Percentiles rank a stretch among this genome's conserved stretches.
Evolutionary conservation across 345 rosid genomes (phyloP).

Genomic region (Rhodomyrtus tomentosa): DNA sequence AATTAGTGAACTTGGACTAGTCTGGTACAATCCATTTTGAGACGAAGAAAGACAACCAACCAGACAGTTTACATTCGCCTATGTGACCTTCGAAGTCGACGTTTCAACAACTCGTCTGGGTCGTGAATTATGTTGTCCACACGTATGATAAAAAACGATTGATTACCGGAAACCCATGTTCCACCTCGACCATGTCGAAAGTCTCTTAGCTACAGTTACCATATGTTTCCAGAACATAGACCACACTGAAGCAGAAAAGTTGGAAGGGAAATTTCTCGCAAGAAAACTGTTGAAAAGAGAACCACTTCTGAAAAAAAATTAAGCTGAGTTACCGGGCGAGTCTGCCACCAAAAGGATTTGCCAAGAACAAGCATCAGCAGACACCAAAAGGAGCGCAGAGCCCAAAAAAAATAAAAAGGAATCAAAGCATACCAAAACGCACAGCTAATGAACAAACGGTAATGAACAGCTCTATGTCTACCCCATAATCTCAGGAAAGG

Average conservation of each 20-base stretch:
- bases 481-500: background rate
- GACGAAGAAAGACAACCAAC: background rate
- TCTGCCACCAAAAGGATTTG: background rate
- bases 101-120: background rate
- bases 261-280: background rate
- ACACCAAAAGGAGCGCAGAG: background rate
- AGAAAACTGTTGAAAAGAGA: background rate
- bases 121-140: background rate
- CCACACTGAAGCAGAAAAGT: background rate
- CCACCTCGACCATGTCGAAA: background rate
- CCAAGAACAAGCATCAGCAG: background rate
- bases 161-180: background rate
- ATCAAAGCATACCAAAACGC: background rate
- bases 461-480: background rate
- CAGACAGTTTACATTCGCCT: background rate
- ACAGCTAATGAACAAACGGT: background rate
- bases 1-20: background rate
- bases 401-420: too few species aligned
- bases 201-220: background rate
- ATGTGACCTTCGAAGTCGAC: background rate
- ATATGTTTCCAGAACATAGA: background rate
- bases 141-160: background rate
- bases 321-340: background rate
- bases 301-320: background rate
- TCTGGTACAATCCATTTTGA: background rate